Evolutionary conservation across 495 filamentous ascomycete species (phyloP).

Genomic region (Lasiosphaeria ovina): DNA sequence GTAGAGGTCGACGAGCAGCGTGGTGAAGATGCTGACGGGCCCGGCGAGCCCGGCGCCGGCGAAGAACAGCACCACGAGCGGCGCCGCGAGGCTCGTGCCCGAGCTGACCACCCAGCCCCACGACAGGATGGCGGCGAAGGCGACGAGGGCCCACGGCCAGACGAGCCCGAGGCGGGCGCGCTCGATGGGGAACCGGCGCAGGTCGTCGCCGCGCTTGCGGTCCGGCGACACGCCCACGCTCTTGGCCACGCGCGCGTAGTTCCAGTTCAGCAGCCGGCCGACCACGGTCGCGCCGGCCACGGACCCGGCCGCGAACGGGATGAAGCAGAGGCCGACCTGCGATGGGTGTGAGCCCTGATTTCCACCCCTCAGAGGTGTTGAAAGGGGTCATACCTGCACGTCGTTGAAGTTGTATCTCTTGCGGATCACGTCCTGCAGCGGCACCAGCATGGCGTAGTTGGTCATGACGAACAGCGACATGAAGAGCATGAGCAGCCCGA

Average conservation of each 20-base stretch:
- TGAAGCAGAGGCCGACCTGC: slow-evolving; percentile 53
- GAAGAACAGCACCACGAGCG: slow-evolving; percentile 55
- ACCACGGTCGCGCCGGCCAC: slow-evolving; percentile 54
- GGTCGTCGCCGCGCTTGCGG: slow-evolving; percentile 48
- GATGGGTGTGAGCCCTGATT: too few relatives aligned
- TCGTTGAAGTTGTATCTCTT: slow-evolving; percentile 55
- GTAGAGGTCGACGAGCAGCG: slow-evolving; percentile 17
- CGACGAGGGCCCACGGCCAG: slow-evolving; percentile 45
- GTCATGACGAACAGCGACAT: slow-evolving; percentile 56
- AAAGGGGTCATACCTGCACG: slow-evolving; percentile 31
- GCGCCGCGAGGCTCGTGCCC: slow-evolving; percentile 37
- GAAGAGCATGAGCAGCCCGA: slow-evolving; percentile 56
- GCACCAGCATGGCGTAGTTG: slow-evolving; percentile 54
- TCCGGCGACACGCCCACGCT: slow-evolving; percentile 45
- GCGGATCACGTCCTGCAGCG: slow-evolving; percentile 42
- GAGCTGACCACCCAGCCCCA: slow-evolving; percentile 54
- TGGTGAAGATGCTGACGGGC: slow-evolving; percentile 13
- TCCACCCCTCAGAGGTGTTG: too few relatives aligned
- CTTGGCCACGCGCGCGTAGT: slow-evolving; percentile 49
- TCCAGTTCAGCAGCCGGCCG: slow-evolving; percentile 53
- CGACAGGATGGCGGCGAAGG: slow-evolving; percentile 39
- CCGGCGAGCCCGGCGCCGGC: slow-evolving; percentile 9
- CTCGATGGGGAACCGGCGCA: slow-evolving; percentile 61
- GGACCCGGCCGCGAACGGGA: slow-evolving; percentile 57
- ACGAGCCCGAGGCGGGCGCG: slow-evolving; percentile 57